Base-by-base conservation (phyloP, 2,329 filamentous ascomycete genomes). In the Samsoniella hepiali region DNA sequence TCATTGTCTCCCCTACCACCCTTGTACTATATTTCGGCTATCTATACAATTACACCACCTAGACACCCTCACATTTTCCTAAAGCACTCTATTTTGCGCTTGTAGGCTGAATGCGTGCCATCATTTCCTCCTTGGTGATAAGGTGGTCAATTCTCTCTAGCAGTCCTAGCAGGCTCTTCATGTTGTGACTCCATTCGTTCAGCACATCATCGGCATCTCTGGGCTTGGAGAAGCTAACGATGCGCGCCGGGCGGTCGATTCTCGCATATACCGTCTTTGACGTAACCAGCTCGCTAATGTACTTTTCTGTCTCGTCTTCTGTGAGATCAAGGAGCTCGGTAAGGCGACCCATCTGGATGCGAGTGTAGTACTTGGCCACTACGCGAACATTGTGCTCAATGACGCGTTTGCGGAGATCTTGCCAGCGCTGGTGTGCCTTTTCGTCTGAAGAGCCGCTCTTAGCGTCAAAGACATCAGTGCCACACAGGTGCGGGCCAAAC, bases 41-140 rank as follows among this genome's bases (percentile, higher is more conserved):
- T 49, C 62, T 55, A 13, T 63, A 63, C 55, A 63, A 59, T 59
- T 63, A 59, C 62, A 58, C 54, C 55, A 15, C 29, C 17, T 44
- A 51, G 34, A 58, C 54, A 32, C 22, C 17, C 29, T 13, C 45
- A 11, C 27, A 44, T 3, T 22, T 22, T 29, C 27, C 67, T 62
- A 62, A 47, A 40, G 22, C 65, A 54, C 34, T 70, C 68, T 75
- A 74, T 72, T 76, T 72, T 62, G 75, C 73, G 65, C 74, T 75
- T 57, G 77, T 79, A 6, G 91, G 91, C 76, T 95, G 89, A 72
- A 99, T 98, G 65, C 93, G 86, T 47, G 95, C 95, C 95, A 99
- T 99, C 95, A 99, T 99, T 83, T 99, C 95, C 79, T 99, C 95
- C 84, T 98, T 98, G 62, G 96, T 99, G 73, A 99, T 99, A 72